A percentile compares a stretch with the other conserved stretches of the same genome.
phyloP scores from a whole-genome alignment of 768 basidiomycete genomes.

The Pisolithus tinctorius region DNA sequence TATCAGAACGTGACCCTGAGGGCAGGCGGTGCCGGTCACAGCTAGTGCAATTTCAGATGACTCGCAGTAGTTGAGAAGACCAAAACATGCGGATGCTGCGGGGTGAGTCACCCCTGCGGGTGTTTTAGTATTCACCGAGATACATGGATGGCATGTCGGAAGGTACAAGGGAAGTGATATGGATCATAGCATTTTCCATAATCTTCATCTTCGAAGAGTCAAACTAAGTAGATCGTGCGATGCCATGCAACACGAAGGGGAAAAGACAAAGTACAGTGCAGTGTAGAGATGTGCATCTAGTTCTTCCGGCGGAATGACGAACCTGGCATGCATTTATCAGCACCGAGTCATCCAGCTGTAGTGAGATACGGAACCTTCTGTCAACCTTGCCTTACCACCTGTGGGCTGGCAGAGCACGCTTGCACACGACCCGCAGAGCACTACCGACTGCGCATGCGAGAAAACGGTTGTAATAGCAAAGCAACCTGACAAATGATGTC shows the following conservation, averaged over 20 bases:
- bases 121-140: not conserved
- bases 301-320: constrained; percentile 98
- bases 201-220: not conserved
- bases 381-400: constrained; percentile 95
- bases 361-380: constrained; percentile 75
- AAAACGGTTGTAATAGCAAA: constrained; percentile 96
- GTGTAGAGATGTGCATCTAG: constrained; percentile 31
- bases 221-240: not conserved
- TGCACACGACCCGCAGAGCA: constrained; percentile 87
- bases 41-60: too few relatives aligned
- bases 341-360: not conserved
- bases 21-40: too few relatives aligned
- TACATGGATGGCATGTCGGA: not conserved
- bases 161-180: not conserved
- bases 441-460: constrained; percentile 98
- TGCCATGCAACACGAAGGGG: not conserved
- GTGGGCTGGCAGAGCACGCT: constrained; percentile 96
- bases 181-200: not conserved
- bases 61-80: too few relatives aligned
- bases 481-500: constrained; percentile 52
- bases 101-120: not conserved
- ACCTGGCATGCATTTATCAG: constrained; percentile 41
- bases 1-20: too few relatives aligned
- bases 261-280: not conserved
- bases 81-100: not conserved